Evolutionary conservation across 768 basidiomycete genomes (phyloP).

Genomic region (Lyophyllum semitale): DNA sequence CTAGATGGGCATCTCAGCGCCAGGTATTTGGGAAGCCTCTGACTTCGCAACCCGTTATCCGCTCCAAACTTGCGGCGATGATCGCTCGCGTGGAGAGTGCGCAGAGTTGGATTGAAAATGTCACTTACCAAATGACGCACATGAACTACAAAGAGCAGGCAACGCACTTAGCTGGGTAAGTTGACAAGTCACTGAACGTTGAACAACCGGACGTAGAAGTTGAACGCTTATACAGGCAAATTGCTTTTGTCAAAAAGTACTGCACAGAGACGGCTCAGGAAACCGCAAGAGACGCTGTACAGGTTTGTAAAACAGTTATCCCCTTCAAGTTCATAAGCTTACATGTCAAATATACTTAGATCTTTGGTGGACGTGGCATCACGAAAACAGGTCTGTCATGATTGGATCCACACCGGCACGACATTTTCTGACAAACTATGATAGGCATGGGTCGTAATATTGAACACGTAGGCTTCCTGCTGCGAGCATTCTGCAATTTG

Average conservation of each 20-base stretch:
- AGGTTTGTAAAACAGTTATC: constrained; percentile 12
- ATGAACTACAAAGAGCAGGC: constrained; percentile 86
- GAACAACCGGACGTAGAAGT: neutral
- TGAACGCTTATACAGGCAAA: constrained; percentile 41
- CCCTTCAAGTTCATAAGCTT: neutral
- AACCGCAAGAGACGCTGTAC: constrained; percentile 55
- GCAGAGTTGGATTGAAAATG: constrained; percentile 81
- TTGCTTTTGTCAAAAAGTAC: constrained; percentile 71
- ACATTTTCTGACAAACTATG: constrained; percentile 50
- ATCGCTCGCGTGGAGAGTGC: constrained; percentile 67
- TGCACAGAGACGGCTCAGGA: constrained; percentile 56
- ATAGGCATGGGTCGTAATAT: constrained; percentile 69
- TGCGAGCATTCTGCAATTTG: neutral
- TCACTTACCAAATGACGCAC: constrained; percentile 85
- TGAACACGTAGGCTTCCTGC: constrained; percentile 57
- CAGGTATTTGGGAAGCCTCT: constrained; percentile 90
- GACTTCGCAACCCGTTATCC: constrained; percentile 80
- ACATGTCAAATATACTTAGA: constrained; percentile 49
- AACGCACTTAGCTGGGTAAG: constrained; percentile 67
- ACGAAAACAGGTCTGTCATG: constrained; percentile 35
- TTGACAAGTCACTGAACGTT: neutral
- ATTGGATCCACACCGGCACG: neutral
- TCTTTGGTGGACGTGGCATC: constrained; percentile 87
- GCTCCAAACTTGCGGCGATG: constrained; percentile 85
- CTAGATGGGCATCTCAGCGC: constrained; percentile 81